Evolutionary conservation across 202 grass and related monocot species (phyloP), one percentile per base, ranked within the genome.

Genomic region (Cymbopogon flexuosus): DNA sequence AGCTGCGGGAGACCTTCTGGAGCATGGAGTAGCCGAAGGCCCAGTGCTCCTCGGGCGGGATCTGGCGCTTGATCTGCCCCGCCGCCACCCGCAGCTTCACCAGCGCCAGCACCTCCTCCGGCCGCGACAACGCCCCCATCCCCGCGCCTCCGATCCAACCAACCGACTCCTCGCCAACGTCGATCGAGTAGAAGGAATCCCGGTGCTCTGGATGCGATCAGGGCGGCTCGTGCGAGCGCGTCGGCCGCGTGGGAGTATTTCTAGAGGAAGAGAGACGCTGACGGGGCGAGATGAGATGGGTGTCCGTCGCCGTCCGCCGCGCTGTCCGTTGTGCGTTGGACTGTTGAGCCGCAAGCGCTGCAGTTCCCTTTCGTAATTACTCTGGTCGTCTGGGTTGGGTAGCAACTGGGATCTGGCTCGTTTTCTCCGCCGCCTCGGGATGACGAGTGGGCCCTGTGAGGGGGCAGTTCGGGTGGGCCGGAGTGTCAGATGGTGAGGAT

Each of bases 21-120:
- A 99, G 92, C 96, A 99, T 99, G 96, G 90, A 70, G 84, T 95
- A 99, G 73, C 79, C 75, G 92, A 99, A 99, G 82, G 73, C 92
- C 96, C 92, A 99, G 92, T 99, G 96, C 58, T 89, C 87, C 90
- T 95, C 65, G 7, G 73, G 58, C 70, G 96, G 96, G 87, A 99
- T 95, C 90, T 99, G 92, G 81, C 89, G 89, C 69, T 83, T 88
- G 88, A 99, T 88, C 73, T 76, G 90, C n/a, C 73, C 86, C 65
- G 85, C 84, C 79, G 90, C 88, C 73, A 93, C 81, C 80, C 87
- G 84, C 73, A 99, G 64, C 88, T 95, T 99, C 30, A 99, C 24
- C 82, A 95, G 77, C 79, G 90, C 79, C 82, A 83, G 42, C 39
- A 91, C 70, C 76, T 95, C 96, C 84, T 93, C 96, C 73, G 96